phyloP scores from a whole-genome alignment of 495 filamentous ascomycete genomes.

The Hypoxylon rickii region DNA sequence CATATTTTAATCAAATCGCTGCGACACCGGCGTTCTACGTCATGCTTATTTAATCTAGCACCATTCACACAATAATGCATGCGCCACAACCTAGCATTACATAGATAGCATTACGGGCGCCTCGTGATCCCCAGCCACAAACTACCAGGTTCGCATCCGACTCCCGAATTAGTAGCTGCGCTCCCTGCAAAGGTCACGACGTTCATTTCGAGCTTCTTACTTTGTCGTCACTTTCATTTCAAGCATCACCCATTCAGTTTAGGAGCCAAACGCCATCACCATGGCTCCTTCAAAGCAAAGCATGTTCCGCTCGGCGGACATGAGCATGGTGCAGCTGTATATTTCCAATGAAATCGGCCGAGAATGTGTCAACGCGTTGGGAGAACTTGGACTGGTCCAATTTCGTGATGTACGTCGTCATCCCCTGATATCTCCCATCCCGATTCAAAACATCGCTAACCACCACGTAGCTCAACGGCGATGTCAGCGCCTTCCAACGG shows the following conservation, averaged over 20 bases:
- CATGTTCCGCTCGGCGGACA: slow-evolving; percentile 99
- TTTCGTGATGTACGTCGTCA: slow-evolving; percentile 83
- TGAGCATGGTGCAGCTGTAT: slow-evolving; percentile 99
- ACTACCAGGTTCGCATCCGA: too few relatives aligned
- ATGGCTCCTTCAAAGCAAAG: slow-evolving; percentile 74
- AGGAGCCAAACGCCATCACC: slow-evolving; percentile 36
- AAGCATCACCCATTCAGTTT: slow-evolving; percentile 27
- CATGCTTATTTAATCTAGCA: slow-evolving; percentile 24
- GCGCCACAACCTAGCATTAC: slow-evolving; percentile 16
- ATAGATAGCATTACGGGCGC: too few relatives aligned
- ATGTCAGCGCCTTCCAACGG: slow-evolving; percentile 90
- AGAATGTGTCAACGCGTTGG: slow-evolving; percentile 94
- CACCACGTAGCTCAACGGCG: slow-evolving; percentile 76
- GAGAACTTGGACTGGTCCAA: slow-evolving; percentile 92
- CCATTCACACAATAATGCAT: not conserved
- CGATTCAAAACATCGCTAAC: slow-evolving; percentile 29
- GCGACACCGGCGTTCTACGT: slow-evolving; percentile 2
- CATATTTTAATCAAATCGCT: not conserved
- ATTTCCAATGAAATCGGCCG: slow-evolving; percentile 97
- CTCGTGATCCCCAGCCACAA: slow-evolving; percentile 35
- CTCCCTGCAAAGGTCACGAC: slow-evolving; percentile 33
- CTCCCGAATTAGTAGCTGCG: slow-evolving; percentile 8
- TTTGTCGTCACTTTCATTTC: slow-evolving; percentile 21
- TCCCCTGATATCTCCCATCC: slow-evolving; percentile 4
- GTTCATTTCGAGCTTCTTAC: slow-evolving; percentile 19